A percentile compares a stretch with the other conserved stretches of the same genome.
Conservation (phyloP, 2,329 filamentous ascomycete species). For the Passalora sequoiae region DNA sequence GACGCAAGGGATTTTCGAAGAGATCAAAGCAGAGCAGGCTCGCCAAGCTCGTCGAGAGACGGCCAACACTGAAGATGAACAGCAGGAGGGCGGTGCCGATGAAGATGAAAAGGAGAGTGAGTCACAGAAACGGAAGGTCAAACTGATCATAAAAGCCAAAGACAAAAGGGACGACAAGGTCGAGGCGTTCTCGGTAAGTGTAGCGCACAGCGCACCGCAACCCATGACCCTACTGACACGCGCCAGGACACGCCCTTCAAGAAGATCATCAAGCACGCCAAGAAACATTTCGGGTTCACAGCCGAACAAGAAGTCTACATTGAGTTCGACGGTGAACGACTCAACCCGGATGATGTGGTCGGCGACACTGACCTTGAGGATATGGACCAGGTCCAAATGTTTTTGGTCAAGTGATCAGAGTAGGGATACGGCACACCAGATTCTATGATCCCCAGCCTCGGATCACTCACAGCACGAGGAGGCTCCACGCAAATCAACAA, state of each 20-base stretch:
- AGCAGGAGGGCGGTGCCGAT: slow-evolving; percentile 11
- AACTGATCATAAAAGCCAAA: slow-evolving; percentile 50
- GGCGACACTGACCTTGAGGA: slow-evolving; percentile 67
- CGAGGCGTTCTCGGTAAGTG: slow-evolving; percentile 43
- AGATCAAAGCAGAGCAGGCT: slow-evolving; percentile 48
- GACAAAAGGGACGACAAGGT: slow-evolving; percentile 49
- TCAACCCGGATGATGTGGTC: slow-evolving; percentile 58
- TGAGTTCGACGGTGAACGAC: slow-evolving; percentile 68
- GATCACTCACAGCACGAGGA: slow-evolving; percentile 2
- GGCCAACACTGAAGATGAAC: slow-evolving; percentile 2
- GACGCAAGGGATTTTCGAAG: slow-evolving; percentile 59
- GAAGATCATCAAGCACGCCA: slow-evolving; percentile 60
- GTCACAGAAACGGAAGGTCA: slow-evolving; percentile 31
- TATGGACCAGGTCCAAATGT: slow-evolving; percentile 69
- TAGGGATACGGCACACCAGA: too few species aligned
- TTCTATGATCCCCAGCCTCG: background rate
- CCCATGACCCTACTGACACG: slow-evolving; percentile 20
- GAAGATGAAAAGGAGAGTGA: slow-evolving; percentile 16
- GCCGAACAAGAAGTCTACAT: slow-evolving; percentile 55
- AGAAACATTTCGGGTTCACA: slow-evolving; percentile 49
- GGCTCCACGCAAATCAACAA: background rate
- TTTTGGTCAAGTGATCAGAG: slow-evolving; percentile 47
- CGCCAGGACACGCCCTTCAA: slow-evolving; percentile 53
- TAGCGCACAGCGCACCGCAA: background rate
- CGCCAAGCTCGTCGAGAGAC: slow-evolving; percentile 13